A percentile compares a stretch with the other conserved stretches of the same genome.
phyloP scores from a whole-genome alignment of 768 basidiomycete species.

The Coprinellus aureogranulatus region DNA sequence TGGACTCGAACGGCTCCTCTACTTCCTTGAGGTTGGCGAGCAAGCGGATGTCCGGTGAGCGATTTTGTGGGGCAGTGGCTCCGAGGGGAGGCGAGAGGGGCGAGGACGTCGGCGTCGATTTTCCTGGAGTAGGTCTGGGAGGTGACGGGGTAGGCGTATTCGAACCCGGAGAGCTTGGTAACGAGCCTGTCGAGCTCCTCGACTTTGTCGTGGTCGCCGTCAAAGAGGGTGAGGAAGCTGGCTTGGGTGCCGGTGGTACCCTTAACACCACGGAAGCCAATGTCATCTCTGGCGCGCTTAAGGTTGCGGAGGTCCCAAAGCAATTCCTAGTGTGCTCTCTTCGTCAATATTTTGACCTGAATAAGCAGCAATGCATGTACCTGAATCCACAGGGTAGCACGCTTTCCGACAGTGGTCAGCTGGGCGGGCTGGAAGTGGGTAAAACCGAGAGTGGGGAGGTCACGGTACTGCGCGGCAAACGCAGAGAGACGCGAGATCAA shows the following conservation, averaged over 20 bases:
- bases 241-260: constrained; percentile 99
- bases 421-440: constrained; percentile 99
- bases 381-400: constrained; percentile 96
- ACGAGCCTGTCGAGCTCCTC: constrained; percentile 86
- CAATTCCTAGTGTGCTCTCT: constrained; percentile 57
- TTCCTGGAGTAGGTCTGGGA: constrained; percentile 99
- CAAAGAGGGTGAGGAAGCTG: constrained; percentile 90
- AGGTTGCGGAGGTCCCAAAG: constrained; percentile 96
- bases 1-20: constrained; percentile 98
- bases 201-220: constrained; percentile 94
- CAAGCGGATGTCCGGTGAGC: constrained; percentile 91
- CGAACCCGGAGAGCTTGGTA: constrained; percentile 88
- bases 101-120: constrained; percentile 90
- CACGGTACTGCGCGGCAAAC: constrained; percentile 84
- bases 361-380: constrained; percentile 30
- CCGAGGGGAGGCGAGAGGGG: constrained; percentile 85
- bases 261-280: constrained; percentile 97
- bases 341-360: background rate
- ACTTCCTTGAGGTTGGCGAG: constrained; percentile 97
- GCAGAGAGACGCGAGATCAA: constrained; percentile 84
- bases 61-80: constrained; percentile 96
- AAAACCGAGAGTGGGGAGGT: constrained; percentile 91
- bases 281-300: constrained; percentile 81
- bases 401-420: constrained; percentile 96
- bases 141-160: constrained; percentile 94